Conservation (phyloP, 768 basidiomycete genomes). For the Solioccasus polychromus region DNA sequence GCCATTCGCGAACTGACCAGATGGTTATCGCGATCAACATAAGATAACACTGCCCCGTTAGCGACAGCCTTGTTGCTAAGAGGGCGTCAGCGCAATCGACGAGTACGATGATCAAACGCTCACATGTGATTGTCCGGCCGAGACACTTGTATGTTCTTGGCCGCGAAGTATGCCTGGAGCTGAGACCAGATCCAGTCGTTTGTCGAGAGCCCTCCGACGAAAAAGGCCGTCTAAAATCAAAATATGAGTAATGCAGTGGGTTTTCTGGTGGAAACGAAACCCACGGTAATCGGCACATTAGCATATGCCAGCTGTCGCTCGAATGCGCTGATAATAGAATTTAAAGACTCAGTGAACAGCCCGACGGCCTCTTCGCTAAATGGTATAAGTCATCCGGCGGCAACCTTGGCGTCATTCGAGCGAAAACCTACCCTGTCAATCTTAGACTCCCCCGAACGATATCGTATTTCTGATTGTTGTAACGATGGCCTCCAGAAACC, state of each 20-base stretch:
- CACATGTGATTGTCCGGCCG: slow-evolving; percentile 12
- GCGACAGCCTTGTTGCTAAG: slow-evolving; percentile 12
- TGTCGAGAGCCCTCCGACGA: slow-evolving; percentile 10
- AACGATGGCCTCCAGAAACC: slow-evolving; percentile 5
- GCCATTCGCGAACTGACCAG: slow-evolving; percentile 2
- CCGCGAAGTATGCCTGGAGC: slow-evolving; percentile 11
- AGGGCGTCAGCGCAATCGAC: not conserved
- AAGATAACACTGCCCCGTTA: slow-evolving; percentile 6
- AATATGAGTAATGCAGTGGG: not conserved
- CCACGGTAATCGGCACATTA: not conserved
- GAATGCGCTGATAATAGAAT: slow-evolving; percentile 10
- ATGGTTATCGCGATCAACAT: not conserved
- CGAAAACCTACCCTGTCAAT: slow-evolving; percentile 9
- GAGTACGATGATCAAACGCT: not conserved
- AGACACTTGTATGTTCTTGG: not conserved
- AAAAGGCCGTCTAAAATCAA: slow-evolving; percentile 6
- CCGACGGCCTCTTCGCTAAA: slow-evolving; percentile 8
- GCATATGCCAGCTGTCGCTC: slow-evolving; percentile 7
- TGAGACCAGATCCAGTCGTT: slow-evolving; percentile 9
- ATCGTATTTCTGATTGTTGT: not conserved
- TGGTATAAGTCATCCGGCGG: not conserved
- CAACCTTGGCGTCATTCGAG: not conserved
- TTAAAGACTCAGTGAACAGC: slow-evolving; percentile 7
- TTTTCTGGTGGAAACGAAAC: not conserved
- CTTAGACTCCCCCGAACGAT: slow-evolving; percentile 8